A percentile compares a stretch with the other conserved stretches of the same genome.
phyloP scores from a whole-genome alignment of 106 monocot species.

The Apostasia ramifera region DNA sequence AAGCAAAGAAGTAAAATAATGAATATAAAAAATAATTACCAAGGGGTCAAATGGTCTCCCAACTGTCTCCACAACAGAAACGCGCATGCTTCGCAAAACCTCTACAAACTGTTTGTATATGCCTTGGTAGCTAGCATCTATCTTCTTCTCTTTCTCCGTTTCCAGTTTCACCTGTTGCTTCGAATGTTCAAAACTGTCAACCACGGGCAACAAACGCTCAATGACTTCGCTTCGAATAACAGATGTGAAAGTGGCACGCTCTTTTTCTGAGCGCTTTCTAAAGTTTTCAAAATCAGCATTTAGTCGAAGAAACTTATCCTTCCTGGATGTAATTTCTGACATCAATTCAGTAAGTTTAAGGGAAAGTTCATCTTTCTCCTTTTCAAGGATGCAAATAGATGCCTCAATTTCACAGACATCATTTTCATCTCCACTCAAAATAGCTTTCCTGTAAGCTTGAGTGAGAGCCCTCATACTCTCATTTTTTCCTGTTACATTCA shows the following conservation, averaged over 20 bases:
- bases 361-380: slow-evolving; percentile 40
- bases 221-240: slow-evolving; percentile 59
- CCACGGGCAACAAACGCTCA: slow-evolving; percentile 69
- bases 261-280: slow-evolving; percentile 75
- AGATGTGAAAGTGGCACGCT: slow-evolving; percentile 48
- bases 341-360: slow-evolving; percentile 28
- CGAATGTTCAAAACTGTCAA: slow-evolving; percentile 84
- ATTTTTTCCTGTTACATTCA: slow-evolving; percentile 19
- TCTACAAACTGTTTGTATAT: slow-evolving; percentile 99
- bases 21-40: slow-evolving; percentile 37
- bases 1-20: not conserved
- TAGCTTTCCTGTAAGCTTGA: slow-evolving; percentile 70
- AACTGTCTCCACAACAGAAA: slow-evolving; percentile 68
- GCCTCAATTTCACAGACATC: slow-evolving; percentile 38
- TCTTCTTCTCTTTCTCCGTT: slow-evolving; percentile 81
- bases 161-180: slow-evolving; percentile 61
- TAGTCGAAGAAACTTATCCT: slow-evolving; percentile 56
- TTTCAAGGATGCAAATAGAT: slow-evolving; percentile 49
- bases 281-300: slow-evolving; percentile 95
- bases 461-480: slow-evolving; percentile 51
- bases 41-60: slow-evolving; percentile 92
- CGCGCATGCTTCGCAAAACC: slow-evolving; percentile 64
- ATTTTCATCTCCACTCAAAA: slow-evolving; percentile 64
- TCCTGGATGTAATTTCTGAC: slow-evolving; percentile 46
- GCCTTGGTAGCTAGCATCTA: slow-evolving; percentile 82